Evolutionary conservation across 345 rosid genomes (phyloP), one percentile per base, ranked within the genome.

Genomic region (Lepidium didymum): DNA sequence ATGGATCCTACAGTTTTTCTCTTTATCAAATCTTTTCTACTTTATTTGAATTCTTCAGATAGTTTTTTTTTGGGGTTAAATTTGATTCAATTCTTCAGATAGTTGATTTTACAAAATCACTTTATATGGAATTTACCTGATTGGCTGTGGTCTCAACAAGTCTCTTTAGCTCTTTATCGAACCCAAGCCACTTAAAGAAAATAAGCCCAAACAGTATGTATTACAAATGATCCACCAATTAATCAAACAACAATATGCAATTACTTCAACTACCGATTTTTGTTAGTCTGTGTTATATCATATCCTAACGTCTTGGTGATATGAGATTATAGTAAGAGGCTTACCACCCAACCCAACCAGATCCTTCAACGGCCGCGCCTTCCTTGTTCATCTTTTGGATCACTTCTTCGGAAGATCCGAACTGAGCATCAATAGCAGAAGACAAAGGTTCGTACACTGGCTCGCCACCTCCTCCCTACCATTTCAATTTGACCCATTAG

Each of bases 291-390:
- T 21, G 23, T 21, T 21, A 21, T 21, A 21, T 21, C 23, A 21
- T 21, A 21, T 21, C 23, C 23, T 21, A 21, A 21, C 23, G 23
- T 21, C 23, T 21, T 21, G 23, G 23, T 21, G 23, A 21, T 21
- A 21, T 21, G 23, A 21, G 23, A 21, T 21, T 21, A 21, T 21
- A 21, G 23, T 21, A 21, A 21, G 23, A 21, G 23, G 23, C 23
- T 21, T 79, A 91, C 96, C 95, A n/a, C n/a, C n/a, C n/a, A n/a
- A 94, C 97, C 99, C 99, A 94, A 56, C 97, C 97, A 64, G 97
- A 91, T 67, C 97, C 98, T 69, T 91, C 97, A 12, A 94, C 56
- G 50, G 95, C 88, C 45, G 96, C 88, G 56, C 97, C 96, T 70
- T 93, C 95, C 2, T 87, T 60, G 60, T 59, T 91, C 83, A 91